Conservation (phyloP, 1,284 basidiomycete genomes). For the Volvariella surrecta region DNA sequence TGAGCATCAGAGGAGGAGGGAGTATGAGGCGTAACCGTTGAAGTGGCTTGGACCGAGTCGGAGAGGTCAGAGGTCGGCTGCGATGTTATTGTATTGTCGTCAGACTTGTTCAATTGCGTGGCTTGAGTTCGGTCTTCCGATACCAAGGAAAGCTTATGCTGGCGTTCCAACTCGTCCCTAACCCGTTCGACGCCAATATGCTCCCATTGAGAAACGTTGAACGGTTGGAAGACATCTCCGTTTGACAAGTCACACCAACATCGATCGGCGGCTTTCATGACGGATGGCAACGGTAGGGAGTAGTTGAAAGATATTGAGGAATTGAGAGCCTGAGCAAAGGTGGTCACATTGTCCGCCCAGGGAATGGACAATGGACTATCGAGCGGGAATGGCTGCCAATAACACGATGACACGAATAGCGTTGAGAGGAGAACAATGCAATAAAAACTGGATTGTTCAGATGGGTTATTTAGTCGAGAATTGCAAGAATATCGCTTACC, state of each 20-base stretch:
- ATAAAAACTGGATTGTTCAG: constrained; percentile 49
- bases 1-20: no score
- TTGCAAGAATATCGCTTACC: constrained; percentile 40
- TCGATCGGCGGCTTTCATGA: constrained; percentile 58
- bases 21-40: no score
- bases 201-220: constrained; percentile 69
- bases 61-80: neutral
- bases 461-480: constrained; percentile 11
- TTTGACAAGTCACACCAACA: constrained; percentile 74
- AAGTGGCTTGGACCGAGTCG: neutral
- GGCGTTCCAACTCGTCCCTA: constrained; percentile 36
- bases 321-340: constrained; percentile 55
- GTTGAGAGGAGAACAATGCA: constrained; percentile 72
- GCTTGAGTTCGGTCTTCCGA: neutral
- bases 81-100: neutral
- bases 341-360: constrained; percentile 60
- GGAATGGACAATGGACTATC: constrained; percentile 51
- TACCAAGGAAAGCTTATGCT: constrained; percentile 16
- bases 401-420: constrained; percentile 75
- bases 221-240: constrained; percentile 58
- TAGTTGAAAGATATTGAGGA: constrained; percentile 26
- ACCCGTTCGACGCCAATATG: constrained; percentile 43
- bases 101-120: neutral
- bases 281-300: constrained; percentile 29
- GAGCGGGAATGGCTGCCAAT: constrained; percentile 72